Evolutionary conservation across 2,329 filamentous ascomycete species (phyloP), one percentile per base, ranked within the genome.

Genomic region (Aspergillus latus): DNA sequence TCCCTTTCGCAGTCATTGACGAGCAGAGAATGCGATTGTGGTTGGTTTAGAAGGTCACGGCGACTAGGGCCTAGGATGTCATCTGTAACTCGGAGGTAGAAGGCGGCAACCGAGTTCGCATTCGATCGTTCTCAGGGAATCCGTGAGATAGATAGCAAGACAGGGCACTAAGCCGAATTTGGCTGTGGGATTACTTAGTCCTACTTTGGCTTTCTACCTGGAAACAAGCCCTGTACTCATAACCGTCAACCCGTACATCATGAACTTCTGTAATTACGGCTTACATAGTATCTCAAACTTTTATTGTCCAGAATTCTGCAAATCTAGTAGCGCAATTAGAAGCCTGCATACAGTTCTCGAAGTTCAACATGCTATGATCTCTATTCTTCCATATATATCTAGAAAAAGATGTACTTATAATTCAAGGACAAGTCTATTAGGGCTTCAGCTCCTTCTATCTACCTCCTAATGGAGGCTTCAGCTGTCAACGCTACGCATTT

Each of bases 1-100:
- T 58, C 54, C 67, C 70, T 39, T 63, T 62, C 15, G 59, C 52
- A 47, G 67, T 61, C 69, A 72, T 72, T 62, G 60, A 44, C 49
- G 21, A 40, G 39, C 15, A 2, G 15, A 40, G 6, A 13, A 32
- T 29, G 21, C 9, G 29, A 11, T 15, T 15, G 15, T n/a, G 21
- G 11, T 21, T 34, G 13, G 36, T 29, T 34, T 3, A 52, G 16
- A 8, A 37, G 16, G 16, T 11, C 30, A 30, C 4, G n/a, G 49
- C 13, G 13, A 16, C 16, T 43, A 2, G n/a, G 43, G 37, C 32
- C 39, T n/a, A n/a, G 11, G 36, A 43, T 10, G 26, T 15, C 15
- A 15, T 13, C 10, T 8, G 15, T 42, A 21, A 21, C 21, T 21
- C 21, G 21, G 21, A 21, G n/a, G 37, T 40, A 28, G 26, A 34